Conservation (phyloP, 768 basidiomycete genomes). For the Serendipita sp. region DNA sequence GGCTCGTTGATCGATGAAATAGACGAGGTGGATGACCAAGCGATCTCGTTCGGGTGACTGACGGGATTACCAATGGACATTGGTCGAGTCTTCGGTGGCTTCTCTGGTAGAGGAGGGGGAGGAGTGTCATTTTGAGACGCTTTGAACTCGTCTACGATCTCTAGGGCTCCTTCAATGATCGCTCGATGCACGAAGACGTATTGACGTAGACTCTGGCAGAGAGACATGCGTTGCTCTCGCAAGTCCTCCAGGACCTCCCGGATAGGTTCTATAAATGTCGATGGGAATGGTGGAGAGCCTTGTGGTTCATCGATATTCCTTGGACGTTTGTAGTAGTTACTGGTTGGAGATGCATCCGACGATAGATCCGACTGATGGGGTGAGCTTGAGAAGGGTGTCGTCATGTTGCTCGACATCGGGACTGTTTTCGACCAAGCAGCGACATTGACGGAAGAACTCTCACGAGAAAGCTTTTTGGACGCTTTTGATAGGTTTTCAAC, state of each 20-base stretch:
- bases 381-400: not conserved
- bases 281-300: slow-evolving; percentile 41
- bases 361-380: not conserved
- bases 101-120: not conserved
- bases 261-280: slow-evolving; percentile 59
- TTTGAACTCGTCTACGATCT: slow-evolving; percentile 59
- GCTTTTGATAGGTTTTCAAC: not conserved
- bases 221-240: slow-evolving; percentile 90
- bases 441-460: not conserved
- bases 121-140: slow-evolving; percentile 9
- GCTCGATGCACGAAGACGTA: slow-evolving; percentile 88
- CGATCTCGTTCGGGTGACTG: not conserved
- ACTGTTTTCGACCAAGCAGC: not conserved
- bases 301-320: slow-evolving; percentile 35
- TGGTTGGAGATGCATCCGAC: not conserved
- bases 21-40: not conserved
- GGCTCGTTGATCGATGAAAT: not conserved
- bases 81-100: not conserved
- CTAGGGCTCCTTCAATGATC: slow-evolving; percentile 63
- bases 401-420: not conserved
- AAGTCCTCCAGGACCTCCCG: slow-evolving; percentile 78
- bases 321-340: slow-evolving; percentile 41
- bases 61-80: not conserved
- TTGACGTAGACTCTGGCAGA: slow-evolving; percentile 88
- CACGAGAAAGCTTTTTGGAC: not conserved